These are phyloP conservation scores for Hygrophila difformis DNA, from an alignment of 257 asterid species.

Conservation along the genomic window DNA sequence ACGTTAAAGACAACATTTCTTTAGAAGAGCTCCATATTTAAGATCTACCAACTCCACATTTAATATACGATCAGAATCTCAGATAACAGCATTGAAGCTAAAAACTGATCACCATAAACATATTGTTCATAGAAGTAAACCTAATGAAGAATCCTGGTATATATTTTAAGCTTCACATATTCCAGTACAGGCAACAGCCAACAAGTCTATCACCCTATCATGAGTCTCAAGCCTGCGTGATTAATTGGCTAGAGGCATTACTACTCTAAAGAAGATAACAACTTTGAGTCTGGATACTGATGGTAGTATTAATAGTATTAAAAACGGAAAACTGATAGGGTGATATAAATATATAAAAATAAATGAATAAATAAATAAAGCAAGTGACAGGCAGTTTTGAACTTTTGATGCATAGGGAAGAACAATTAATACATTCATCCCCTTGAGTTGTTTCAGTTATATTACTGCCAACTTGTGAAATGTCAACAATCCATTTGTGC, in stretches of 20 bases:
- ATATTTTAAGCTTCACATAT: neutral
- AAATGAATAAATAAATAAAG: constrained; percentile 19
- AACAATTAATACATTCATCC: constrained; percentile 73
- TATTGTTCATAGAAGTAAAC: no score
- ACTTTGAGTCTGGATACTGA: constrained; percentile 12
- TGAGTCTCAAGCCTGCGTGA: no score
- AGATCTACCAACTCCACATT: no score
- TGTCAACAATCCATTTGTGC: constrained; percentile 75
- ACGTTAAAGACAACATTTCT: constrained; percentile 16
- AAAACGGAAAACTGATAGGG: no score
- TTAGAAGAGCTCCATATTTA: constrained; percentile 5
- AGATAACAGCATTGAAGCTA: no score
- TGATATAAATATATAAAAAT: constrained; percentile 13
- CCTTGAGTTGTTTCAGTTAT: constrained; percentile 70
- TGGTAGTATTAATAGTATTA: neutral
- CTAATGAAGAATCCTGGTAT: no score
- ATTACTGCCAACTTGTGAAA: constrained; percentile 75
- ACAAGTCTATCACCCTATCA: no score
- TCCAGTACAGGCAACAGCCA: neutral
- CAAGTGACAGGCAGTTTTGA: constrained; percentile 67
- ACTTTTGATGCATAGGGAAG: constrained; percentile 58
- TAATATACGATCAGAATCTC: no score
- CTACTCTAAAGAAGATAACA: constrained; percentile 6
- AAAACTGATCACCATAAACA: no score
- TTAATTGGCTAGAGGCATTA: constrained; percentile 10